A percentile compares a stretch with the other conserved stretches of the same genome.
Evolutionary conservation across 1,139 yeast species (phyloP).

Genomic region (Suhomyces taliae): DNA sequence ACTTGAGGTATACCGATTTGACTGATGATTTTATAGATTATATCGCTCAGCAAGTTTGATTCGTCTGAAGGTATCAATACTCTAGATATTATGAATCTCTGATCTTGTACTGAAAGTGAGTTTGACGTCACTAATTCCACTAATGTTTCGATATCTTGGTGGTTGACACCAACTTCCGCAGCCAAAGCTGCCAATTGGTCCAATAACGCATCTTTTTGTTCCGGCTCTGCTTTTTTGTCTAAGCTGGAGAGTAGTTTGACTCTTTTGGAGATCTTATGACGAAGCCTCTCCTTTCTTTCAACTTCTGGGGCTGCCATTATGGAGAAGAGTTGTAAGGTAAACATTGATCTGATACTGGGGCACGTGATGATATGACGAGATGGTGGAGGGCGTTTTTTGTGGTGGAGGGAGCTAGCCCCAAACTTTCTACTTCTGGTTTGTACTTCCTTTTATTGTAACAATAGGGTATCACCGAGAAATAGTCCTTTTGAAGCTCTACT

Average conservation of each 20-base stretch:
- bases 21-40: conserved; percentile 26
- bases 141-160: conserved; percentile 5
- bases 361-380: background rate
- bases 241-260: conserved; percentile 1
- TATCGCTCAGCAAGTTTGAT: conserved; percentile 8
- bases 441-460: background rate
- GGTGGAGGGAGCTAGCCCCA: background rate
- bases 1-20: conserved; percentile 31
- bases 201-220: conserved; percentile 3
- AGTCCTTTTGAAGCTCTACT: too few species aligned
- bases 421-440: background rate
- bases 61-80: conserved; percentile 15
- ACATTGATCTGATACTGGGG: background rate
- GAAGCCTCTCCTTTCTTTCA: background rate
- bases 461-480: too few species aligned
- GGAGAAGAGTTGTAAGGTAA: background rate
- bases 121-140: conserved; percentile 8
- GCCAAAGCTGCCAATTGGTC: conserved; percentile 1
- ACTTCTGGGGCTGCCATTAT: background rate
- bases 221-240: background rate
- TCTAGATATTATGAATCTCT: conserved; percentile 10
- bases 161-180: conserved; percentile 5
- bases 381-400: background rate
- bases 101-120: conserved; percentile 8
- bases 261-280: conserved; percentile 1